Percentiles rank a stretch among this genome's conserved stretches.
phyloP scores from a whole-genome alignment of 331 rosid genomes.

The Telfairia occidentalis region DNA sequence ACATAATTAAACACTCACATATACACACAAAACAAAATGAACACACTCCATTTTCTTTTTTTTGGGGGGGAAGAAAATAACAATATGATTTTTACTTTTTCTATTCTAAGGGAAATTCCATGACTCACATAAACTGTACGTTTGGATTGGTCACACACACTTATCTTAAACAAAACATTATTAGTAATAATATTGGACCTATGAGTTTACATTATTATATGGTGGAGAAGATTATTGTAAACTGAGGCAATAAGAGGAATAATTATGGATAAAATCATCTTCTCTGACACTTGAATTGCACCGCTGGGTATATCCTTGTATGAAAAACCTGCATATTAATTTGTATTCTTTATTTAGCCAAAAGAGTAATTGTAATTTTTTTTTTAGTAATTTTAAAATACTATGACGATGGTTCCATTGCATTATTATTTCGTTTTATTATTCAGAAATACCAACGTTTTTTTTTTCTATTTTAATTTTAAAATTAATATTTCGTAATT shows the following conservation, averaged over 20 bases:
- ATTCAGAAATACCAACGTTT: too few relatives aligned
- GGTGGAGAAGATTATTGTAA: conserved; percentile 6
- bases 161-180: neutral
- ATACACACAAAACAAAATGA: neutral
- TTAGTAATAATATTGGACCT: neutral
- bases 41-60: neutral
- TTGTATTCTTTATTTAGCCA: conserved; percentile 1
- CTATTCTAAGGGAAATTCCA: neutral
- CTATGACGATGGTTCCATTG: too few relatives aligned
- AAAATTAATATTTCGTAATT: too few relatives aligned
- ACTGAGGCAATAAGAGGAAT: conserved; percentile 16
- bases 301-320: conserved; percentile 6
- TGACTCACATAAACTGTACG: neutral
- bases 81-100: neutral
- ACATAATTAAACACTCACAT: neutral
- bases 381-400: too few relatives aligned
- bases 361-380: too few relatives aligned
- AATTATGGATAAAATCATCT: neutral
- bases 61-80: neutral
- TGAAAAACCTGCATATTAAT: neutral
- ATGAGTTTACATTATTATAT: neutral
- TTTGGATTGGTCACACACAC: neutral
- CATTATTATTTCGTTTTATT: too few relatives aligned
- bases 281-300: conserved; percentile 6
- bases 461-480: too few relatives aligned